Evolutionary conservation across 371 early-diverging fungal species (phyloP).

Genomic region (Mortierella sp.): DNA sequence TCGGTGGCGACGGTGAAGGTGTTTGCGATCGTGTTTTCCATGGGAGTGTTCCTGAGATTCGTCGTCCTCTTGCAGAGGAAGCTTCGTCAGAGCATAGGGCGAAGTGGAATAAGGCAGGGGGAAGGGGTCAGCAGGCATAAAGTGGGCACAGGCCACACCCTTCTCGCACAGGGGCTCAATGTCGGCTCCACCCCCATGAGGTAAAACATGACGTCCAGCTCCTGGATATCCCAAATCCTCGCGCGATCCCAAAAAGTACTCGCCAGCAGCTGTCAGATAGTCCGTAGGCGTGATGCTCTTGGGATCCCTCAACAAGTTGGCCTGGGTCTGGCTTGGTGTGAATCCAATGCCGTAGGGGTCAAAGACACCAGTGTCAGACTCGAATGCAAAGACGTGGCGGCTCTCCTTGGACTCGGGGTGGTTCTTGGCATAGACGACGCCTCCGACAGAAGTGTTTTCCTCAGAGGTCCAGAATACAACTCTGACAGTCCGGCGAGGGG

Average conservation of each 20-base stretch:
- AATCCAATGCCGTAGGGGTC: slow-evolving; percentile 64
- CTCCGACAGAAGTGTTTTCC: slow-evolving; percentile 63
- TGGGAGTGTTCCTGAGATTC: not conserved
- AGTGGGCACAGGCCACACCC: slow-evolving; percentile 64
- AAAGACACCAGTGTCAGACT: slow-evolving; percentile 67
- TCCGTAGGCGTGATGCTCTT: not conserved
- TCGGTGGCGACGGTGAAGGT: slow-evolving; percentile 5
- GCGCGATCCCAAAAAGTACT: slow-evolving; percentile 37
- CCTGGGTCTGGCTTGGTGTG: slow-evolving; percentile 15
- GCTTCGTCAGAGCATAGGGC: slow-evolving; percentile 22
- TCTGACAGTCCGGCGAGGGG: slow-evolving; percentile 66
- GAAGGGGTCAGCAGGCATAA: slow-evolving; percentile 59
- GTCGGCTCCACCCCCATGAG: slow-evolving; percentile 57
- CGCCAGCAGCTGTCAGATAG: slow-evolving; percentile 34
- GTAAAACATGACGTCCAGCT: slow-evolving; percentile 35
- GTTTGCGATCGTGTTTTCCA: not conserved
- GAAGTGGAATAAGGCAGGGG: slow-evolving; percentile 51
- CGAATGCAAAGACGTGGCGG: slow-evolving; percentile 66
- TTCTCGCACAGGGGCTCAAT: slow-evolving; percentile 59
- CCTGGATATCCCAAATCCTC: slow-evolving; percentile 44
- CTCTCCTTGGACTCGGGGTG: slow-evolving; percentile 50
- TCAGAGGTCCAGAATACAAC: slow-evolving; percentile 70
- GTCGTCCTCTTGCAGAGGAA: not conserved
- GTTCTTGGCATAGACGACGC: slow-evolving; percentile 58
- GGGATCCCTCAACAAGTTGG: slow-evolving; percentile 30